Conservation (phyloP, 2,329 filamentous ascomycete species). For the Apiospora kogelbergensis region DNA sequence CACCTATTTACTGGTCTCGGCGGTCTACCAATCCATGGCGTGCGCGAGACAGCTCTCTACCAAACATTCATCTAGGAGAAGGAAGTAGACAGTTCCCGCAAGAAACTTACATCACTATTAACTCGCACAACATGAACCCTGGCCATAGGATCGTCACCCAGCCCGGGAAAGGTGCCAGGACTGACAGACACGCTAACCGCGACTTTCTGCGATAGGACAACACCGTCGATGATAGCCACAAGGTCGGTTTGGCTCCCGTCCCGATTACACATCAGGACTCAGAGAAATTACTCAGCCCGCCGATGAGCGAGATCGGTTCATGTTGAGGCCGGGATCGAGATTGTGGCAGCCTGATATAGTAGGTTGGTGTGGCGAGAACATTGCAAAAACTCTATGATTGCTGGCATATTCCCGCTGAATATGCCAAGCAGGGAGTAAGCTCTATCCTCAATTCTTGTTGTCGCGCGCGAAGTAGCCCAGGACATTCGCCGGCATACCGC, state of each 20-base stretch:
- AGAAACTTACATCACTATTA: too few relatives aligned
- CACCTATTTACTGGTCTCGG: too few relatives aligned
- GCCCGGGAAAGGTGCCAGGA: neutral
- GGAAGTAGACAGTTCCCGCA: too few relatives aligned
- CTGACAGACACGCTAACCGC: neutral
- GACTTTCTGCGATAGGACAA: neutral
- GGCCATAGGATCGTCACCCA: neutral
- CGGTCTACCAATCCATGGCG: too few relatives aligned
- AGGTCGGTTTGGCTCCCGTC: neutral
- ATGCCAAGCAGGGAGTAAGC: slow-evolving; percentile 33
- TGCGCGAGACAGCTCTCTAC: neutral
- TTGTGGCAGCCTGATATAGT: neutral
- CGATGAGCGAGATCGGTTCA: neutral
- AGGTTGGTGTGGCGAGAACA: neutral
- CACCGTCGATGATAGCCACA: too few relatives aligned
- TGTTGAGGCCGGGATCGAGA: neutral
- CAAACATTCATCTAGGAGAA: neutral
- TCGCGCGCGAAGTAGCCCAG: slow-evolving; percentile 28
- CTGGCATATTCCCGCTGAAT: slow-evolving; percentile 31
- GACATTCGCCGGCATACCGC: neutral
- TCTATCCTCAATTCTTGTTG: slow-evolving; percentile 26
- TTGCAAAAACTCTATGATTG: neutral
- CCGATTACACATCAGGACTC: neutral
- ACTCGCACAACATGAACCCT: neutral
- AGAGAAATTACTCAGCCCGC: neutral